These are phyloP conservation scores for Eucalyptus marginata DNA, from an alignment of 345 rosid genomes.

Conservation along the genomic window DNA sequence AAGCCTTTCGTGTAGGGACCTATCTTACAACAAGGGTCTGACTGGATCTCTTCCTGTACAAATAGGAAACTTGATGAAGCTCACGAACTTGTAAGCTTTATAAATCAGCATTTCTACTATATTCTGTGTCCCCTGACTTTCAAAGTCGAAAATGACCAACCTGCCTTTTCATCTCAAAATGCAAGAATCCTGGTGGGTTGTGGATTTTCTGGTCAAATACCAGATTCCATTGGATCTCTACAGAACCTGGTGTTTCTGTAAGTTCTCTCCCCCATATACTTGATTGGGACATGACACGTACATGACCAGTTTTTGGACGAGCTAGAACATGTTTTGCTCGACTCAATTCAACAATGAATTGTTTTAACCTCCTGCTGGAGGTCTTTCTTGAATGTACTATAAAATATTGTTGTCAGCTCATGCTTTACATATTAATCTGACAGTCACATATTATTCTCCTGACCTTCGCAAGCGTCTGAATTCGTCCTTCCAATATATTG, in stretches of 20 bases:
- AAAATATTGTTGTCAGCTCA: neutral
- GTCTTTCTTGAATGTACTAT: neutral
- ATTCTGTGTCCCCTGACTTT: neutral
- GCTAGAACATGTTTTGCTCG: neutral
- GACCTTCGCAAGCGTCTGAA: neutral
- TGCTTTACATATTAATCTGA: neutral
- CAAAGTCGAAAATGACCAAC: neutral
- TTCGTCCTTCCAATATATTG: neutral
- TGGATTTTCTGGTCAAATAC: conserved; percentile 57
- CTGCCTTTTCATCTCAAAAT: neutral
- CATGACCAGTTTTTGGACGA: neutral
- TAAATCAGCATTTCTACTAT: neutral
- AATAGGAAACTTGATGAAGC: conserved; percentile 46
- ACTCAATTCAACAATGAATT: neutral
- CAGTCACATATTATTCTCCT: neutral
- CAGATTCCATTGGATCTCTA: conserved; percentile 55
- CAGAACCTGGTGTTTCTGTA: conserved; percentile 42
- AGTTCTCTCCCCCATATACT: neutral
- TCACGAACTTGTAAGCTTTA: conserved; percentile 52
- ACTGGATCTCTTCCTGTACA: conserved; percentile 53
- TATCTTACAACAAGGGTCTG: conserved; percentile 54
- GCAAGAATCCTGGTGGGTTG: conserved; percentile 72
- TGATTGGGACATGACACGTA: neutral
- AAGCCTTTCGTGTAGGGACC: conserved; percentile 44
- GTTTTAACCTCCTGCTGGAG: neutral